Conservation (phyloP, 495 filamentous ascomycete genomes). For the Jackrogersella minutella region DNA sequence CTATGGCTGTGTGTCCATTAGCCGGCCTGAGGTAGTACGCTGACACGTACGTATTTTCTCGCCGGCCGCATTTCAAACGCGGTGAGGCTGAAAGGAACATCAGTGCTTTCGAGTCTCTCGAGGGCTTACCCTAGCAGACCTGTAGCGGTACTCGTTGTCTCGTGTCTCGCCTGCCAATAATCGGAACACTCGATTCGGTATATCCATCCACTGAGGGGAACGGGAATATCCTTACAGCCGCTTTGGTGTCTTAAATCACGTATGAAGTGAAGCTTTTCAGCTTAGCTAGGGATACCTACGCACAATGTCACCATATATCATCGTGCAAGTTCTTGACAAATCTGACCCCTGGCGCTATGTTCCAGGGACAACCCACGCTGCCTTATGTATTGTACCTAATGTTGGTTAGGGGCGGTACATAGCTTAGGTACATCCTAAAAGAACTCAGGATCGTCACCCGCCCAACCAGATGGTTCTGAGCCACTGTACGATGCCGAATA, state of each 20-base stretch:
- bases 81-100: slow-evolving; percentile 32
- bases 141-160: not conserved
- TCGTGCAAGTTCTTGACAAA: slow-evolving; percentile 10
- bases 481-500: slow-evolving; percentile 14
- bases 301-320: no score
- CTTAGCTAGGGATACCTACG: no score
- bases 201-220: not conserved
- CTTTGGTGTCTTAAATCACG: not conserved
- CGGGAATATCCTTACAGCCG: not conserved
- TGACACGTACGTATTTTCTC: no score
- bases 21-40: slow-evolving; percentile 18
- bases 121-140: slow-evolving; percentile 11
- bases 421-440: not conserved
- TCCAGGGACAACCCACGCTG: slow-evolving; percentile 21
- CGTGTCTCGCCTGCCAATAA: slow-evolving; percentile 13
- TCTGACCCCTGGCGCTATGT: slow-evolving; percentile 4
- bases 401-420: slow-evolving; percentile 12
- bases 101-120: slow-evolving; percentile 28
- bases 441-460: slow-evolving; percentile 11
- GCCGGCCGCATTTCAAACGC: slow-evolving; percentile 8
- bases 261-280: not conserved
- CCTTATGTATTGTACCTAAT: slow-evolving; percentile 20
- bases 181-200: slow-evolving; percentile 15
- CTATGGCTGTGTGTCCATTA: slow-evolving; percentile 21
- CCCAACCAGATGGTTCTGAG: slow-evolving; percentile 21